phyloP scores from a whole-genome alignment of 1,284 basidiomycete genomes.

The Phaffia rhodozyma region DNA sequence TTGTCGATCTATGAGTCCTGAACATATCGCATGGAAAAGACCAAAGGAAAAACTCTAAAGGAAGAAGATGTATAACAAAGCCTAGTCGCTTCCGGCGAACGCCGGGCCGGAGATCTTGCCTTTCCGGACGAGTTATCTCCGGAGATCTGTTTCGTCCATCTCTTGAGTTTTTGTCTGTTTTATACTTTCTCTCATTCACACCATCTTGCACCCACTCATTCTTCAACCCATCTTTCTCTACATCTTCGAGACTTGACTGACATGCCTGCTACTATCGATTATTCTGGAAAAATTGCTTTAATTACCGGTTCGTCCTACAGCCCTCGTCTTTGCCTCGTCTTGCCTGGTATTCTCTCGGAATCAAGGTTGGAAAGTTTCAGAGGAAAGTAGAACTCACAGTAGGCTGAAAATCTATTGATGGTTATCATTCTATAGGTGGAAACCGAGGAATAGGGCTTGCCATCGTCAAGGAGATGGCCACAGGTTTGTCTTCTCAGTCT shows the following conservation, averaged over 20 bases:
- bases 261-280: constrained; percentile 12
- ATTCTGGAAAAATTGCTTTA: constrained; percentile 8
- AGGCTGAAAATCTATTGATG: no score
- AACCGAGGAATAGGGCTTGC: constrained; percentile 10
- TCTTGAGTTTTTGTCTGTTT: neutral
- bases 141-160: no score
- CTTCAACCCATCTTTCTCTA: neutral
- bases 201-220: neutral
- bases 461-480: constrained; percentile 8
- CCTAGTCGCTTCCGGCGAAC: neutral
- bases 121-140: no score
- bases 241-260: neutral
- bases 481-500: neutral
- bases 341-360: no score
- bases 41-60: neutral
- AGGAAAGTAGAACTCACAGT: no score
- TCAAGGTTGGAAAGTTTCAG: no score
- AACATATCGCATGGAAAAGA: no score
- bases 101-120: no score
- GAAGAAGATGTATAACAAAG: neutral
- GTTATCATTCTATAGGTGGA: neutral
- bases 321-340: no score
- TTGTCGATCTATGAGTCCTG: neutral
- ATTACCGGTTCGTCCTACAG: neutral
- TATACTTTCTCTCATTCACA: neutral